Evolutionary conservation across 2,329 filamentous ascomycete genomes (phyloP).

Genomic region (Calonectria pseudoreteaudii): DNA sequence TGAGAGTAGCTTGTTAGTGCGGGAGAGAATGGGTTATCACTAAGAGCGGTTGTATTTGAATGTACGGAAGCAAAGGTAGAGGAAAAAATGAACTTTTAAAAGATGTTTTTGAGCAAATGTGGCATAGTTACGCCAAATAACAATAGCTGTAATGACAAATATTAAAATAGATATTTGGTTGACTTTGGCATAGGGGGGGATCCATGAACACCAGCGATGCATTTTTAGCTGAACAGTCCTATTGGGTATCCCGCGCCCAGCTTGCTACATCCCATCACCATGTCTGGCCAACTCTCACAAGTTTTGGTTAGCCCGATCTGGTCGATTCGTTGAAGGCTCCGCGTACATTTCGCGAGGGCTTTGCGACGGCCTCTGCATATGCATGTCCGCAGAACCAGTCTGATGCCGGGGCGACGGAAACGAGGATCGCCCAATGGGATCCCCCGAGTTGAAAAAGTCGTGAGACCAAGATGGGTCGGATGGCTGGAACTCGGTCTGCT

Average conservation of each 20-base stretch:
- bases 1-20: no score
- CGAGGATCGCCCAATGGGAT: neutral
- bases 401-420: neutral
- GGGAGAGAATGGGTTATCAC: no score
- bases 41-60: no score
- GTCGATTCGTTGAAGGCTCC: neutral
- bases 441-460: neutral
- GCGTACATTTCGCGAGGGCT: neutral
- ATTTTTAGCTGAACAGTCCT: neutral
- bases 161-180: no score
- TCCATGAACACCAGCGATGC: neutral
- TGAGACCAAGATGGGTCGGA: neutral
- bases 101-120: no score
- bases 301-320: neutral
- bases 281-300: neutral
- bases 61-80: no score
- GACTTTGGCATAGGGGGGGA: no score
- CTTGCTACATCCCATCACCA: neutral
- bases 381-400: neutral
- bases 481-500: neutral
- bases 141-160: no score
- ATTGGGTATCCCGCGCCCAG: no score
- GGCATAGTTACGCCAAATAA: no score
- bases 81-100: no score
- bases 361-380: neutral